These are phyloP conservation scores for Wickerhamomyces hampshirensis DNA, from an alignment of 805 yeast genomes.

Conservation along the genomic window DNA sequence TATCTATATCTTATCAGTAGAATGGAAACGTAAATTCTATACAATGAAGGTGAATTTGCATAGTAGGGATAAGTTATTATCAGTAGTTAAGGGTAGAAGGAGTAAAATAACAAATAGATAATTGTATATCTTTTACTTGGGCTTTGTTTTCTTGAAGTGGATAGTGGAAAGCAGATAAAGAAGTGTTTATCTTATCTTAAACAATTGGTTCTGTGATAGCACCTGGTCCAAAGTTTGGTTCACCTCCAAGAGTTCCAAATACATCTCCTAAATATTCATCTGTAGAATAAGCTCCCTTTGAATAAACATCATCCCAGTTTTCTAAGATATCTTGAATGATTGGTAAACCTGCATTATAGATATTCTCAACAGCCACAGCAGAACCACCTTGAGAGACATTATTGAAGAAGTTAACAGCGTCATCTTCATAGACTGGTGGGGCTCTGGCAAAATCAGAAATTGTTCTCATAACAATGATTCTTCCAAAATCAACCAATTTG, in stretches of 20 bases:
- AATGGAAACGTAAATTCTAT: too few relatives aligned
- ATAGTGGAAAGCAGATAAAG: too few relatives aligned
- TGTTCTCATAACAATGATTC: slow-evolving; percentile 12
- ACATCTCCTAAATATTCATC: slow-evolving; percentile 13
- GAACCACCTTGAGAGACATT: slow-evolving; percentile 14
- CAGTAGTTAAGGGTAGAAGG: too few relatives aligned
- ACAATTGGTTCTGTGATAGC: slow-evolving; percentile 4
- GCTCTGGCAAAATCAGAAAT: slow-evolving; percentile 12
- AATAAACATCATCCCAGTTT: slow-evolving; percentile 13
- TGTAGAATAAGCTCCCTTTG: slow-evolving; percentile 9
- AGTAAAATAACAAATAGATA: too few relatives aligned
- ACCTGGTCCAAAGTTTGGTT: slow-evolving; percentile 13
- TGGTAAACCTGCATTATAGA: slow-evolving; percentile 12
- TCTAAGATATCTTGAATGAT: slow-evolving; percentile 10
- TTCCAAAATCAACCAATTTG: slow-evolving; percentile 8
- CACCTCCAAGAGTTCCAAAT: slow-evolving; percentile 14
- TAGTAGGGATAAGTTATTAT: too few relatives aligned
- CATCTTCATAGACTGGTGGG: slow-evolving; percentile 8
- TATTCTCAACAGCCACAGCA: slow-evolving; percentile 9
- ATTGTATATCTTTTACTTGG: too few relatives aligned
- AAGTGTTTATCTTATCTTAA: too few relatives aligned
- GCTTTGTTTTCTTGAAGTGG: too few relatives aligned
- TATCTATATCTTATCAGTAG: too few relatives aligned
- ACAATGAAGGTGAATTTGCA: too few relatives aligned
- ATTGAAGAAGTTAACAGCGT: slow-evolving; percentile 12